These are phyloP conservation scores for Apiotrichum akiyoshidainum DNA, from an alignment of 1,284 basidiomycete species.

Conservation along the genomic window DNA sequence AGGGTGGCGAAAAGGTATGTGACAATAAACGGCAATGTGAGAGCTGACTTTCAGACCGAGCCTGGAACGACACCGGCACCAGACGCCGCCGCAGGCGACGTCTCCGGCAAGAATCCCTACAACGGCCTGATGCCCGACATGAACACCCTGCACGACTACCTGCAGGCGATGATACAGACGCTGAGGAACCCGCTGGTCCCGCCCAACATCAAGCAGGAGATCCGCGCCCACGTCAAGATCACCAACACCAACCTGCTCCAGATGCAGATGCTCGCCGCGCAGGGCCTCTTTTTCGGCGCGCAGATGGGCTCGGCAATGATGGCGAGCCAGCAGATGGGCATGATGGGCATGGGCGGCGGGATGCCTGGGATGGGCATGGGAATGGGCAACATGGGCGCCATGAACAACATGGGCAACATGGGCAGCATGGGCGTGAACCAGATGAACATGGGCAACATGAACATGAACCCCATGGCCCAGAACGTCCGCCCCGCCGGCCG, in stretches of 20 bases:
- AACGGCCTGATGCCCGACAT: constrained; percentile 20
- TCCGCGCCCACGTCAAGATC: constrained; percentile 35
- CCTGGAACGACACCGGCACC: constrained; percentile 1
- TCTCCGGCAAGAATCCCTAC: constrained; percentile 16
- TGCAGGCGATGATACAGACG: constrained; percentile 33
- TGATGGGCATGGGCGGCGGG: constrained; percentile 11
- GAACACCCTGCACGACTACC: constrained; percentile 19
- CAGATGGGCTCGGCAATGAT: constrained; percentile 21
- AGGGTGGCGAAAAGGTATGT: constrained; percentile 33
- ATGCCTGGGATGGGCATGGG: constrained; percentile 7
- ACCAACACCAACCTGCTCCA: constrained; percentile 41
- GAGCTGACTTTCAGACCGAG: constrained; percentile 4
- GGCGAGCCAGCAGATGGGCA: constrained; percentile 21
- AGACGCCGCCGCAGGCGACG: constrained; percentile 1
- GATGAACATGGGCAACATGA: constrained; percentile 7
- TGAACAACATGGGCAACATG: not conserved
- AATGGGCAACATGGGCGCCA: constrained; percentile 9
- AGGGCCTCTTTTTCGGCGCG: constrained; percentile 21
- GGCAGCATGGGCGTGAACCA: constrained; percentile 3
- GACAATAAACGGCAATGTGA: not conserved
- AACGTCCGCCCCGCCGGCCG: not conserved
- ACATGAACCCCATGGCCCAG: constrained; percentile 3
- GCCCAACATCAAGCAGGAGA: constrained; percentile 19
- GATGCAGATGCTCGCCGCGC: constrained; percentile 42
- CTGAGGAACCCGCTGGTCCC: constrained; percentile 35